phyloP scores from a whole-genome alignment of 2,329 filamentous ascomycete genomes.

The Diaporthe vexans region DNA sequence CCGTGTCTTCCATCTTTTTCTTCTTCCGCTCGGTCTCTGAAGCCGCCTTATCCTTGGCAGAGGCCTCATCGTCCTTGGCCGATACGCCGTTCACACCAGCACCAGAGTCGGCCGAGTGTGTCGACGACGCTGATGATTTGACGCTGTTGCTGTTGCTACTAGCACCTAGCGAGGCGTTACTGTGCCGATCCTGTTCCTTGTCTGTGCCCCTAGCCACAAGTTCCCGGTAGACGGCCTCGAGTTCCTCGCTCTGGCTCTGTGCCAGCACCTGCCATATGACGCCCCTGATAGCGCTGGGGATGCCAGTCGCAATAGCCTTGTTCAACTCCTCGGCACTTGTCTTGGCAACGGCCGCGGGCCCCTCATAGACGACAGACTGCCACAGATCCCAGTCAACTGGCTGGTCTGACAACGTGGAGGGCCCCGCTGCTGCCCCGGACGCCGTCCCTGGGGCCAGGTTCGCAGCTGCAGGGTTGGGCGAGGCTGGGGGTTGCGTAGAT shows the following conservation, averaged over 20 bases:
- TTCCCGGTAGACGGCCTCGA: constrained; percentile 89
- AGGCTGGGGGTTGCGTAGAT: constrained; percentile 51
- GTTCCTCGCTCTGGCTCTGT: constrained; percentile 92
- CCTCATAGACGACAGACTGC: constrained; percentile 96
- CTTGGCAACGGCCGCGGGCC: constrained; percentile 87
- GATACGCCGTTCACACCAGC: constrained; percentile 69
- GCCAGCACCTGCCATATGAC: constrained; percentile 99
- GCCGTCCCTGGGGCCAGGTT: constrained; percentile 89
- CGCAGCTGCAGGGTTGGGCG: constrained; percentile 72
- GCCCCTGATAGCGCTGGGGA: constrained; percentile 94
- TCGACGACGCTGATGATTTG: constrained; percentile 86
- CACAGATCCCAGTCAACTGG: constrained; percentile 99
- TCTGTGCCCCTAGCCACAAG: constrained; percentile 85
- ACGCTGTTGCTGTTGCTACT: constrained; percentile 68
- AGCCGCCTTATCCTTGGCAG: constrained; percentile 74
- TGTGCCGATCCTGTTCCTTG: constrained; percentile 77
- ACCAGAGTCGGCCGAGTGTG: constrained; percentile 82
- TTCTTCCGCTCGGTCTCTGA: constrained; percentile 79
- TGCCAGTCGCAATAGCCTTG: constrained; percentile 90
- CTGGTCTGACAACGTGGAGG: constrained; percentile 76
- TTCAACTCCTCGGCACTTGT: constrained; percentile 93
- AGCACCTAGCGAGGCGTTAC: constrained; percentile 66
- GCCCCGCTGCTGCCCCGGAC: constrained; percentile 82
- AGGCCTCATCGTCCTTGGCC: constrained; percentile 68
- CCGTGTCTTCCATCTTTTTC: constrained; percentile 83